Conservation (phyloP, 306 rosid genomes). For the Cucurbita maxima region DNA sequence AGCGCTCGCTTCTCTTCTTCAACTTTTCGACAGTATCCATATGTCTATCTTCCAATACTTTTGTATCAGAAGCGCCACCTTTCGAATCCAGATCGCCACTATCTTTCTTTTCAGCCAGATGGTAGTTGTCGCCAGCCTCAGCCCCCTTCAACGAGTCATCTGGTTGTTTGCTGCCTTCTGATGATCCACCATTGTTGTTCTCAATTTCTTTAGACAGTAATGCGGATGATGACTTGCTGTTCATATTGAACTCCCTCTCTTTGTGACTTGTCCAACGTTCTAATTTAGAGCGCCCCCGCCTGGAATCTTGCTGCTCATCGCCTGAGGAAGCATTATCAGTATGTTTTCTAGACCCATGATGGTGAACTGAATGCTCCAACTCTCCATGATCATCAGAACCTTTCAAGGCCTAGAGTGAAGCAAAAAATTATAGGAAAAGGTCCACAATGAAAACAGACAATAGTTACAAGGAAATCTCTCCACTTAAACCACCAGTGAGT, state of each 20-base stretch:
- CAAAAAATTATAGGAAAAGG: not conserved
- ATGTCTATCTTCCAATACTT: conserved; percentile 47
- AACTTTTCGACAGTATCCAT: conserved; percentile 93
- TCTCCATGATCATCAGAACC: conserved; percentile 38
- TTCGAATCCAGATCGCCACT: conserved; percentile 41
- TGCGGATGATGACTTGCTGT: conserved; percentile 47
- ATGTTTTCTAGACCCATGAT: conserved; percentile 36
- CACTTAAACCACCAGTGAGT: not conserved
- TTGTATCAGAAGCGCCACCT: conserved; percentile 39
- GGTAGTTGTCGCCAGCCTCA: conserved; percentile 33
- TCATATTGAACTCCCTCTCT: conserved; percentile 56
- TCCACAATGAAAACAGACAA: not conserved
- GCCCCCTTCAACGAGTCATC: conserved; percentile 38
- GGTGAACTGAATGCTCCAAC: conserved; percentile 15
- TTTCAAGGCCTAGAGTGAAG: conserved; percentile 47
- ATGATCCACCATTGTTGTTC: conserved; percentile 31
- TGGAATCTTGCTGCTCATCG: conserved; percentile 63
- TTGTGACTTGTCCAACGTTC: conserved; percentile 98
- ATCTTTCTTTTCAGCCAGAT: conserved; percentile 45
- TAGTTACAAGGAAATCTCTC: not conserved
- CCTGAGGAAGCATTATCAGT: conserved; percentile 52
- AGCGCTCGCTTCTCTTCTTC: conserved; percentile 95
- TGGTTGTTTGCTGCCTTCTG: conserved; percentile 43
- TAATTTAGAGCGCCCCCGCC: conserved; percentile 78
- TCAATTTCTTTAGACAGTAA: conserved; percentile 39